These are phyloP conservation scores for Hericium coralloides DNA, from an alignment of 768 basidiomycete species.

Conservation along the genomic window DNA sequence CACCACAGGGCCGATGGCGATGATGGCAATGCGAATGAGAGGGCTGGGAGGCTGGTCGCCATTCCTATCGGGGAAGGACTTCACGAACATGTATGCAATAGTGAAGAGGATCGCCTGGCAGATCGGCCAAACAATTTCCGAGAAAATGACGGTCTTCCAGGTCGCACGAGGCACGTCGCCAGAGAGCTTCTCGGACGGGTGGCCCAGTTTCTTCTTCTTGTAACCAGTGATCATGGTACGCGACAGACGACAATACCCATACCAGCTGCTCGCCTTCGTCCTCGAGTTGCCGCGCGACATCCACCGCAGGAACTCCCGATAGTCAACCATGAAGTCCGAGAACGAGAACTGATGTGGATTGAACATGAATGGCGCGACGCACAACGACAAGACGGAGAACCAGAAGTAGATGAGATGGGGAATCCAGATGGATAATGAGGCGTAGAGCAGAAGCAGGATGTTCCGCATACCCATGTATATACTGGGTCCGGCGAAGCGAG, in stretches of 20 bases:
- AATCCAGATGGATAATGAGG: constrained; percentile 87
- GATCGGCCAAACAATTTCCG: constrained; percentile 79
- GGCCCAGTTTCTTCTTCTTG: constrained; percentile 97
- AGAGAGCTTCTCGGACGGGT: constrained; percentile 95
- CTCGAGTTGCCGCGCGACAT: constrained; percentile 98
- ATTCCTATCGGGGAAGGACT: constrained; percentile 67
- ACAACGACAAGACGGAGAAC: constrained; percentile 91
- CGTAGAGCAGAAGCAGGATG: constrained; percentile 81
- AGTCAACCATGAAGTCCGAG: constrained; percentile 96
- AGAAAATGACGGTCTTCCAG: constrained; percentile 76
- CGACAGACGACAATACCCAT: constrained; percentile 96
- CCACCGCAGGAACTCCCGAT: constrained; percentile 97
- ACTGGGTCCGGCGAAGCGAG: constrained; percentile 97
- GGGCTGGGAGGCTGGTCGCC: constrained; percentile 71
- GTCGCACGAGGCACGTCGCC: constrained; percentile 88
- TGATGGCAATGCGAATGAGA: constrained; percentile 79
- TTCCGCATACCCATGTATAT: constrained; percentile 99
- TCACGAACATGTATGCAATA: constrained; percentile 87
- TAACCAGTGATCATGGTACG: constrained; percentile 97
- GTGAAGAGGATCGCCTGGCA: constrained; percentile 69
- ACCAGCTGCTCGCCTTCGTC: constrained; percentile 97
- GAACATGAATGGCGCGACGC: constrained; percentile 96
- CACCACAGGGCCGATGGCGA: constrained; percentile 87
- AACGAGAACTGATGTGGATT: constrained; percentile 99
- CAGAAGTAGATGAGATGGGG: constrained; percentile 98